These are phyloP conservation scores for Lippia alba DNA, from an alignment of 305 asterid species.

Conservation along the genomic window DNA sequence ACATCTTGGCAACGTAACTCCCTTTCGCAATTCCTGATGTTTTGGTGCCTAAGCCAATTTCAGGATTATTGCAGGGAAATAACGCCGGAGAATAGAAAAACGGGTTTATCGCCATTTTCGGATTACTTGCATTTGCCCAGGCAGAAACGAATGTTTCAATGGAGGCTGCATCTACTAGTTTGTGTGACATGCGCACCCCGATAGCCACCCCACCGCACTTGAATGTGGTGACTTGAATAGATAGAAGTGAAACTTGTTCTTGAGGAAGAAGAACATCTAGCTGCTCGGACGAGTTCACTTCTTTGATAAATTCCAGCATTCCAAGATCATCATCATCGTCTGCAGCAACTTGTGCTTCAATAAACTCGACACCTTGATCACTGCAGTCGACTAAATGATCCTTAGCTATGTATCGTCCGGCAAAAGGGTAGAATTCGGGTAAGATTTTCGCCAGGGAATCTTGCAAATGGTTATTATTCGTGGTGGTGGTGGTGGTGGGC, in stretches of 20 bases:
- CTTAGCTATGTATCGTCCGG: not conserved
- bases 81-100: not conserved
- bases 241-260: not conserved
- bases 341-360: slow-evolving; percentile 2
- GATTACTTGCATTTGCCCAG: not conserved
- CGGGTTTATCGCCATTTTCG: not conserved
- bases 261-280: not conserved
- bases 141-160: not conserved
- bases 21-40: not conserved
- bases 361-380: not conserved
- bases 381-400: not conserved
- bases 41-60: not conserved
- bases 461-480: not conserved
- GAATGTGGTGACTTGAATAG: not conserved
- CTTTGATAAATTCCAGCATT: not conserved
- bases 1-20: not conserved
- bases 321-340: too few relatives aligned
- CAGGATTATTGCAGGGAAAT: not conserved
- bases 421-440: slow-evolving; percentile 1
- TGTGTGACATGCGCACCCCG: not conserved
- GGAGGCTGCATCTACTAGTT: not conserved
- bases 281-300: not conserved
- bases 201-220: not conserved
- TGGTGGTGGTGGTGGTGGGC: too few relatives aligned
- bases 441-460: not conserved